Conservation (phyloP, 108 stramenopile genomes). For the Cyclotella sp. region DNA sequence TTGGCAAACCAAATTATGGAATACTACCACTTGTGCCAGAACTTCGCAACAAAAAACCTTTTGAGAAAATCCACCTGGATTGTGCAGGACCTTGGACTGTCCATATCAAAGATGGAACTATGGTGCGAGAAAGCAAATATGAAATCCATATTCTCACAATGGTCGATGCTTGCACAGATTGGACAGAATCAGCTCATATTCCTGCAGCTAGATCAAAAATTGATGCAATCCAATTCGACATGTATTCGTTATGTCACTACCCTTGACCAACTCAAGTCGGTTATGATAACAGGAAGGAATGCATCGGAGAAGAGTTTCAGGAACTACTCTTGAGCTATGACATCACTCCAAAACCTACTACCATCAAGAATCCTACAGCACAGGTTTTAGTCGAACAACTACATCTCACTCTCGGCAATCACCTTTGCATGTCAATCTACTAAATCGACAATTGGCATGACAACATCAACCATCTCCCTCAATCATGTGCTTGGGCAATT, state of each 20-base stretch:
- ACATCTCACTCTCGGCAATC: conserved; percentile 31
- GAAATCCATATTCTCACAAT: conserved; percentile 5
- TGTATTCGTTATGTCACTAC: too few relatives aligned
- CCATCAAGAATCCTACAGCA: conserved; percentile 52
- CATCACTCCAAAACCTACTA: conserved; percentile 41
- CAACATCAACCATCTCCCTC: conserved; percentile 9
- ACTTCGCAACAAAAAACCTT: conserved; percentile 15
- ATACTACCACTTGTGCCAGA: conserved; percentile 7
- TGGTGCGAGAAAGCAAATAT: conserved; percentile 10
- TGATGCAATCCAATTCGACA: neutral
- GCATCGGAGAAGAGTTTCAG: conserved; percentile 55
- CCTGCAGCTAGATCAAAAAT: neutral
- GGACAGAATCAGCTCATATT: neutral
- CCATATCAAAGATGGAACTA: too few relatives aligned
- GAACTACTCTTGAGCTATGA: conserved; percentile 25
- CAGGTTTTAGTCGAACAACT: conserved; percentile 57
- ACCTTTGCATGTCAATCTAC: conserved; percentile 3
- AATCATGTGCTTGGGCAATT: conserved; percentile 15
- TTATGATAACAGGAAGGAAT: conserved; percentile 44
- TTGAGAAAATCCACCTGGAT: too few relatives aligned
- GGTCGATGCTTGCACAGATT: conserved; percentile 1
- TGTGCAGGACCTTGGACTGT: too few relatives aligned
- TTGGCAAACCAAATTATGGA: conserved; percentile 15
- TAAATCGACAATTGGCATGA: neutral
- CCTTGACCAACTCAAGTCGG: too few relatives aligned